A percentile compares a stretch with the other conserved stretches of the same genome.
These are phyloP conservation scores for Schwanniomyces sp. DNA, from an alignment of 805 yeast genomes.

Conservation along the genomic window DNA sequence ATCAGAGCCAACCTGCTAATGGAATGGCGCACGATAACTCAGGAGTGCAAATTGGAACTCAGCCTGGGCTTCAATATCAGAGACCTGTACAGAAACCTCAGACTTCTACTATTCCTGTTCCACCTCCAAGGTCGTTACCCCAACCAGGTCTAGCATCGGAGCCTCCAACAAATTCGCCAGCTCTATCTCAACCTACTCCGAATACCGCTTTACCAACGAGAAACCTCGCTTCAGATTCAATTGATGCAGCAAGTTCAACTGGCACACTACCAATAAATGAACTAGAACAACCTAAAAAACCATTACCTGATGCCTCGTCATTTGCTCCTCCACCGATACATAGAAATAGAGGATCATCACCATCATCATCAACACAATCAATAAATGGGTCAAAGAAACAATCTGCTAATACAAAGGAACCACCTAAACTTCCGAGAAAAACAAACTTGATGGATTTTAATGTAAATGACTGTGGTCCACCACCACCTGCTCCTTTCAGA, in stretches of 20 bases:
- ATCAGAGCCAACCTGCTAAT: slow-evolving; percentile 8
- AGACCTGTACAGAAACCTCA: neutral
- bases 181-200: neutral
- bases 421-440: slow-evolving; percentile 10
- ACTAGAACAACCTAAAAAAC: slow-evolving; percentile 14
- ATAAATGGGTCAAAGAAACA: neutral
- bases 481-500: slow-evolving; percentile 42
- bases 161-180: neutral
- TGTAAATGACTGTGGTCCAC: slow-evolving; percentile 40
- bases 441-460: slow-evolving; percentile 29
- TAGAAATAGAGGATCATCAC: slow-evolving; percentile 20
- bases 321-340: slow-evolving; percentile 46
- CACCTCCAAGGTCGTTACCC: neutral
- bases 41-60: neutral
- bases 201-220: neutral
- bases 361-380: slow-evolving; percentile 1
- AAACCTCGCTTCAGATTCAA: neutral
- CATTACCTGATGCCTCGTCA: slow-evolving; percentile 33
- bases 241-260: neutral
- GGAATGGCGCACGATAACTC: slow-evolving; percentile 3
- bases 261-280: too few species aligned
- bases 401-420: neutral
- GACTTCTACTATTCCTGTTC: neutral
- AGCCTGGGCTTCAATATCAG: neutral
- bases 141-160: neutral